Percentiles rank a stretch among this genome's conserved stretches.
These are phyloP conservation scores for Thinopyrum elongatum DNA, from an alignment of 176 grass and related monocot genomes.

Conservation along the genomic window DNA sequence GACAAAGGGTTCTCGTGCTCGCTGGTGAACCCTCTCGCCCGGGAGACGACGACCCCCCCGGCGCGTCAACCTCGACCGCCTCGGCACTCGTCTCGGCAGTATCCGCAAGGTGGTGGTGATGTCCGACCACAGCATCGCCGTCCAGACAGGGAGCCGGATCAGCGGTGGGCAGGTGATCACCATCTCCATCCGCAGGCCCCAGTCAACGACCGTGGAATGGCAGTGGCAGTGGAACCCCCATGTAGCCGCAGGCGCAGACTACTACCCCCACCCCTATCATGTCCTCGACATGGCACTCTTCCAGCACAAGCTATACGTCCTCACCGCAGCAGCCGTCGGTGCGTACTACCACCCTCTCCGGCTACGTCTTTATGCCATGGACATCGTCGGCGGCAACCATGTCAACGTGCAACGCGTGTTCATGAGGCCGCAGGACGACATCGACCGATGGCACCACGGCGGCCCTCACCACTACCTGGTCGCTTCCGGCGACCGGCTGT, in stretches of 20 bases:
- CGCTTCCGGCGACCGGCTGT: not conserved
- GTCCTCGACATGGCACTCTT: not conserved
- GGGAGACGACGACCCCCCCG: no score
- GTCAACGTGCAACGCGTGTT: not conserved
- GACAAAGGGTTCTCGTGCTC: not conserved
- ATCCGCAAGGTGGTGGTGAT: not conserved
- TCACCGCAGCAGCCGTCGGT: no score
- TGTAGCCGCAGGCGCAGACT: not conserved
- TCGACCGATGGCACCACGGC: not conserved
- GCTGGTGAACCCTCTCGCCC: not conserved
- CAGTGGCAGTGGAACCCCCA: not conserved
- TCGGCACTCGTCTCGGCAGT: no score
- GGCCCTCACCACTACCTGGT: not conserved
- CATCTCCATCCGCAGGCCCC: not conserved
- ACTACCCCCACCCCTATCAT: no score
- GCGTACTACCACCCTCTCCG: no score
- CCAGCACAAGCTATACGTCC: not conserved
- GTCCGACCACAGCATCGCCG: not conserved
- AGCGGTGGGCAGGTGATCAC: no score
- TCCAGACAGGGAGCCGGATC: no score
- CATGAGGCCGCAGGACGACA: not conserved
- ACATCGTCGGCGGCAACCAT: not conserved
- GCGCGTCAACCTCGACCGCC: not conserved
- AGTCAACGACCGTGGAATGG: not conserved
- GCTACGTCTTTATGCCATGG: not conserved